Base-by-base conservation (phyloP, 1,139 yeast species). In the Yamadazyma atmosphaerica region DNA sequence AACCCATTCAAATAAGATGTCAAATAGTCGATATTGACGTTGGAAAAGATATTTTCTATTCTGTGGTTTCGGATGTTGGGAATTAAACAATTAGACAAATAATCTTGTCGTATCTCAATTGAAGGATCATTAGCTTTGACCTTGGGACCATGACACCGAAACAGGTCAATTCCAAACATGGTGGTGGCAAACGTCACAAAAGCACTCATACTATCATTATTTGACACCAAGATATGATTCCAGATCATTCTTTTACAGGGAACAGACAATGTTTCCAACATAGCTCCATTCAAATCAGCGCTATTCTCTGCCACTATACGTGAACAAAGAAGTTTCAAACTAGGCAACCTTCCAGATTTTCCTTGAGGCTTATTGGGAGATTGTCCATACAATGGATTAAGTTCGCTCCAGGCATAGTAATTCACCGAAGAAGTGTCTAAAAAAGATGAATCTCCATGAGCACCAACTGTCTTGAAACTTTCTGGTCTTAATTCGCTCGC, bases 31-130 rank as follows among this genome's bases (percentile, higher is more conserved):
- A 66, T 38, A 15, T 46, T 37, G 2, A 60, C 47, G 38, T 69
- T 68, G 14, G 52, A 46, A 43, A 64, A 67, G 3, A 71, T 24
- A 34, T 62, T 67, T 34, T 69, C 76, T 14, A 70, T 36, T 28
- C 77, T 47, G 49, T 67, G 52, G 23, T 34, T 34, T 12, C 13
- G 30, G 8, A 6, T 9, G 10, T 26, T 27, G 3, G 49, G 46
- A 2, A 46, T 25, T 14, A 47, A 30, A 27, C 48, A 44, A 19
- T 40, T 38, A 7, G 30, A 16, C 10, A 49, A 21, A 32, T 35
- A 35, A 17, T 33, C 27, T 23, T 43, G 47, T 30, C 52, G 29
- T 27, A 35, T 15, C 8, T 34, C 26, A 4, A 37, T 36, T 4
- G 34, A 26, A 3, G 33, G 9, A 27, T 35, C 28, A 4, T 13